Conservation (phyloP, 2,329 filamentous ascomycete genomes). For the Epicoccum nigrum region DNA sequence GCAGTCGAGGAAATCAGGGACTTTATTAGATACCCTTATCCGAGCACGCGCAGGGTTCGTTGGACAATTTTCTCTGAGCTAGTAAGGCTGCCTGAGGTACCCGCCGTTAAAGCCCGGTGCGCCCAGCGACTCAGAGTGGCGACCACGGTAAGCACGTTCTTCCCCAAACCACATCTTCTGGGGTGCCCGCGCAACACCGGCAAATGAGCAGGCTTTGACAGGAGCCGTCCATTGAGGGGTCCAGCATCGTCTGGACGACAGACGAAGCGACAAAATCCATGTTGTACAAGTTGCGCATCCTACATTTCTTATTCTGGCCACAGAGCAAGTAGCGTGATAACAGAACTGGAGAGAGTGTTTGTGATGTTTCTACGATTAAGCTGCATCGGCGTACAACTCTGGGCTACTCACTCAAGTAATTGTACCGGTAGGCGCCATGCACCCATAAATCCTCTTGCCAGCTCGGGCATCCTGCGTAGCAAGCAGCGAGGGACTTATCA, state of each 20-base stretch:
- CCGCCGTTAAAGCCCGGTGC: slow-evolving; percentile 11
- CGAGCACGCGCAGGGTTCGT: slow-evolving; percentile 14
- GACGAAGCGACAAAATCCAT: neutral
- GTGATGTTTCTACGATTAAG: too few species aligned
- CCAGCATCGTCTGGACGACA: neutral
- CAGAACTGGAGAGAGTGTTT: too few species aligned
- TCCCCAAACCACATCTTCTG: slow-evolving; percentile 1
- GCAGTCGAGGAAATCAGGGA: slow-evolving; percentile 4
- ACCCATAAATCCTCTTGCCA: too few species aligned
- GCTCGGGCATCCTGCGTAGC: too few species aligned
- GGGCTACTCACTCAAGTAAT: too few species aligned
- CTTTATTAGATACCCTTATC: slow-evolving; percentile 21
- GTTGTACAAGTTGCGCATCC: neutral
- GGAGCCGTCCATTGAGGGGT: neutral
- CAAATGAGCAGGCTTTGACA: neutral
- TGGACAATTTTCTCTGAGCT: slow-evolving; percentile 9
- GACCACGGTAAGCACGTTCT: slow-evolving; percentile 11
- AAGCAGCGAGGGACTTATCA: neutral
- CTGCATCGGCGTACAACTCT: too few species aligned
- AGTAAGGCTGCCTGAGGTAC: slow-evolving; percentile 2
- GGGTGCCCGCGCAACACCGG: slow-evolving; percentile 12
- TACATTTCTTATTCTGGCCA: too few species aligned
- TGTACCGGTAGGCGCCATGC: too few species aligned
- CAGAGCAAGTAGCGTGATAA: too few species aligned
- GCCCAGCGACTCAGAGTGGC: slow-evolving; percentile 9